These are phyloP conservation scores for Aspergillus fumigatiaffinis DNA, from an alignment of 2,329 filamentous ascomycete species.

Conservation along the genomic window DNA sequence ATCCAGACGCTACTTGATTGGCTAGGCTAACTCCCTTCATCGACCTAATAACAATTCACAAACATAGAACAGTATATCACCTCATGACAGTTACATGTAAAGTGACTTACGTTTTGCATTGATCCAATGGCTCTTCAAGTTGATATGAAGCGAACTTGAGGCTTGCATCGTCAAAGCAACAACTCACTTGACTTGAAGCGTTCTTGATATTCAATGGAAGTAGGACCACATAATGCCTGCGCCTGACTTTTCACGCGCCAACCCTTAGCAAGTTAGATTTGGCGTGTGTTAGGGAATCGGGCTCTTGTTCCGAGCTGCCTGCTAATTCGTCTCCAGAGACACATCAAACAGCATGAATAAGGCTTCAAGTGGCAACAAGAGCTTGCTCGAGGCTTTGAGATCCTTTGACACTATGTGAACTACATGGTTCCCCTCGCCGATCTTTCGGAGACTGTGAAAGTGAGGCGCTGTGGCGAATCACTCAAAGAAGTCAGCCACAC, in stretches of 20 bases:
- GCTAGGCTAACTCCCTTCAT: too few species aligned
- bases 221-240: too few species aligned
- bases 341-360: not conserved
- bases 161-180: not conserved
- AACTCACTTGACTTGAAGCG: not conserved
- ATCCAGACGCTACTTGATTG: not conserved
- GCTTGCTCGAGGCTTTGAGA: not conserved
- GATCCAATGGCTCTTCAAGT: not conserved
- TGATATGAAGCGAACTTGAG: not conserved
- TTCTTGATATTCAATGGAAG: not conserved
- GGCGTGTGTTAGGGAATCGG: too few species aligned
- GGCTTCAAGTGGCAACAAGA: not conserved
- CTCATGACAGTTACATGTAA: too few species aligned
- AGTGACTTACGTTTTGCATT: too few species aligned
- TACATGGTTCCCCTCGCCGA: not conserved
- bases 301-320: not conserved
- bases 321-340: not conserved
- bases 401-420: not conserved
- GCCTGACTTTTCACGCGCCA: not conserved
- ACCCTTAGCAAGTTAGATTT: not conserved
- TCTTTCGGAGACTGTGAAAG: slow-evolving; percentile 5
- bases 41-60: too few species aligned
- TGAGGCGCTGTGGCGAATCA: slow-evolving; percentile 12
- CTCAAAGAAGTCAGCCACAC: not conserved
- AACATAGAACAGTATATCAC: too few species aligned